Base-by-base conservation (phyloP, 805 yeast species). In the Candida alai region DNA sequence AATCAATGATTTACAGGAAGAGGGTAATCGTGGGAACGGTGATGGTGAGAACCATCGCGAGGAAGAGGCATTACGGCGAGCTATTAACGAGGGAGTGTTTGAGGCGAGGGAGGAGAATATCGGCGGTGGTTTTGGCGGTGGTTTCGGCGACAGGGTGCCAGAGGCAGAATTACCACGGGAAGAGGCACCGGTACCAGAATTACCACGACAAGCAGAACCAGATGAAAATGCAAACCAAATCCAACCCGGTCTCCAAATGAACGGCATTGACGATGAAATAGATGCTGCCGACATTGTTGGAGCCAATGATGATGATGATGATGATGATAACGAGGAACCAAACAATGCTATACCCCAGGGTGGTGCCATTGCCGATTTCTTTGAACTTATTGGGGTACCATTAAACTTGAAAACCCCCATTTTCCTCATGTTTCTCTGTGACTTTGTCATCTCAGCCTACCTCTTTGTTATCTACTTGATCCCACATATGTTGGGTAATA, bases 401-500 rank as follows among this genome's bases (percentile, higher is more conserved):
- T 47, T 65, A 21, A 56, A 60, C 30, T 24, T 65, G 14, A 36
- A 47, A n/a, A 58, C 68, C 9, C 71, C 72, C 2, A 34, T 66
- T 15, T 44, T 58, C 24, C 40, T 65, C 16, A 53, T 59, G 58
- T 21, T 56, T 2, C 20, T 62, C 18, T 56, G 61, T 29, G 61
- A 64, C 37, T 22, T 48, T 8, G 43, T 59, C 13, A 54, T 63
- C 19, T 49, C 65, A 1, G 46, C 58, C 2, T 70, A 68, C 37
- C 47, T 74, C 24, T 54, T 68, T 19, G 28, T 62, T 10, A 56
- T 72, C 1, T 76, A 74, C 44, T 54, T 70, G 12, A 40, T 73
- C 3, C 81, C 83, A 8, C 68, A 73, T 5, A 45, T 66, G 27
- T 28, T 71, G 3, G 82, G 81, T 7, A 48, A 51, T 31, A 32